Conservation (phyloP, 805 yeast species). For the Candida quercuum region DNA sequence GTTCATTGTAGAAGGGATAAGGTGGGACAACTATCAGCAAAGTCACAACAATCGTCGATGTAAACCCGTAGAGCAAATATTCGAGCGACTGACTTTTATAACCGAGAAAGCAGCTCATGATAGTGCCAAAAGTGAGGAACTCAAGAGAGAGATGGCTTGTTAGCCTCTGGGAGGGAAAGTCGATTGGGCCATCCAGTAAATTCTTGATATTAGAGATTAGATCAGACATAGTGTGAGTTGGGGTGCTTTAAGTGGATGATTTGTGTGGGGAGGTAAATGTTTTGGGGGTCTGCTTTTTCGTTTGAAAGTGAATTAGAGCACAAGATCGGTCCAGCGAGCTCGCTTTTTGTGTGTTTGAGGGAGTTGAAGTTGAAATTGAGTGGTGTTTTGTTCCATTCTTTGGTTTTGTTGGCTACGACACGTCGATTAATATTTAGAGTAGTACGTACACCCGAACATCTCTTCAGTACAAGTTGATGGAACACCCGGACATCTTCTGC, state of each 20-base stretch:
- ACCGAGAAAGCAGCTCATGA: constrained; percentile 8
- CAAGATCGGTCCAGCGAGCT: no score
- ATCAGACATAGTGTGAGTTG: neutral
- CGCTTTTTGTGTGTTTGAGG: no score
- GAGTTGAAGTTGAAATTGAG: no score
- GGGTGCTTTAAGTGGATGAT: neutral
- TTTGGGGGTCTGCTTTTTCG: no score
- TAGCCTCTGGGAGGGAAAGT: constrained; percentile 12
- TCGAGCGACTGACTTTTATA: constrained; percentile 7
- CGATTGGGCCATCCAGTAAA: constrained; percentile 16
- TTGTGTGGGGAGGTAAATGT: constrained; percentile 2
- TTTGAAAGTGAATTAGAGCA: no score
- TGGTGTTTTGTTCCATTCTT: no score
- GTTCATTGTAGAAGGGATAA: constrained; percentile 12
- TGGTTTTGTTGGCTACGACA: no score
- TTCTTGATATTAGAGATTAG: constrained; percentile 2
- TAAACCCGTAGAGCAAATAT: constrained; percentile 4
- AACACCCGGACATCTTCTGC: neutral
- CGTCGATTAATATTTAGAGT: no score
- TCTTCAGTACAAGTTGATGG: no score
- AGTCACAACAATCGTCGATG: neutral
- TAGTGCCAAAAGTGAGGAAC: constrained; percentile 8
- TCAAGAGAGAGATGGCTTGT: constrained; percentile 3
- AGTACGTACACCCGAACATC: no score
- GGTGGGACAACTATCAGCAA: constrained; percentile 14